Evolutionary conservation across 2,329 filamentous ascomycete species (phyloP).

Genomic region (Ophiostoma triangulosporum): DNA sequence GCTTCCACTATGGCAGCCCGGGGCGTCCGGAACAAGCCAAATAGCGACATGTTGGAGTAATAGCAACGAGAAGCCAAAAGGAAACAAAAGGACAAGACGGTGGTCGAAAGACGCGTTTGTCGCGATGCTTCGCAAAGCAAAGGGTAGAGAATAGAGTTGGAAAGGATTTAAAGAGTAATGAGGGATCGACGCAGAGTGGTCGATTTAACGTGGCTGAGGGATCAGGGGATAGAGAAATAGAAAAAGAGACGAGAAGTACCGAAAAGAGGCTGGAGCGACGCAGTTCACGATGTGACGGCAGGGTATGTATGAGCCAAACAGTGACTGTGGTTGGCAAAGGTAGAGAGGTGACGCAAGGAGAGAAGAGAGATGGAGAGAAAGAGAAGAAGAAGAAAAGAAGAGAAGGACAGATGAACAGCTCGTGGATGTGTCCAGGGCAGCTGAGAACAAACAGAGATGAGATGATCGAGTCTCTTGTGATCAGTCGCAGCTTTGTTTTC

Average conservation of each 20-base stretch:
- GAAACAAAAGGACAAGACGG: background rate
- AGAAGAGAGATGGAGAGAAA: background rate
- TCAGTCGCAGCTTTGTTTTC: too few species aligned
- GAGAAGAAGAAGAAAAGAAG: background rate
- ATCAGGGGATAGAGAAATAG: background rate
- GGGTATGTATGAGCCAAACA: background rate
- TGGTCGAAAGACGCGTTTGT: background rate
- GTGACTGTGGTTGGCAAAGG: background rate
- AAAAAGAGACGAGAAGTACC: background rate
- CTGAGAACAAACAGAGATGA: too few species aligned
- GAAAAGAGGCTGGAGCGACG: background rate
- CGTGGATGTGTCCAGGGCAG: too few species aligned
- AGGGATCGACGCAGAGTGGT: background rate
- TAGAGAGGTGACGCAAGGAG: background rate
- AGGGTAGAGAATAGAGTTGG: background rate
- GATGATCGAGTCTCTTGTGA: background rate
- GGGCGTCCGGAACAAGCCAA: background rate
- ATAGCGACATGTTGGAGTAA: background rate
- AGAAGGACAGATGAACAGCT: too few species aligned
- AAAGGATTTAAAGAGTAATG: background rate
- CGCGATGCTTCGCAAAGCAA: background rate
- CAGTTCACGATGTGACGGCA: background rate
- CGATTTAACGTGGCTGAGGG: background rate
- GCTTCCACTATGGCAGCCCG: background rate
- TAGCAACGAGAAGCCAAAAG: too few species aligned